Evolutionary conservation across 129 eudicot genomes (phyloP).

Genomic region (Tanacetum coccineum): DNA sequence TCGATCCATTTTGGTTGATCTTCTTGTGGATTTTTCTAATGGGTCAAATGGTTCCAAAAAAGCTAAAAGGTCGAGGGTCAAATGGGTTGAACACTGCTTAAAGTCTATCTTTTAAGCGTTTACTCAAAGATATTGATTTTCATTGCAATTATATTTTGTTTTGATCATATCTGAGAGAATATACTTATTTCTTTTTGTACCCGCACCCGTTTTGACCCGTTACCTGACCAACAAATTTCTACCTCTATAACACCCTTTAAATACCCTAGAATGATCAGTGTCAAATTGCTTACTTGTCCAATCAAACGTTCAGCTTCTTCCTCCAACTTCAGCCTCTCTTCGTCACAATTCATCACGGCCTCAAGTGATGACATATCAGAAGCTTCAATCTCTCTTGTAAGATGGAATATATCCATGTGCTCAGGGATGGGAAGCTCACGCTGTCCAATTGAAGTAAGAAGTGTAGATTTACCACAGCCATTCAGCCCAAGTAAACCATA

Average conservation of each 20-base stretch:
- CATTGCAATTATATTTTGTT: too few species aligned
- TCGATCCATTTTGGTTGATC: too few species aligned
- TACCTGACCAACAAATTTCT: not conserved
- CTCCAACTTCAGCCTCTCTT: constrained; percentile 76
- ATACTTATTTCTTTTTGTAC: not conserved
- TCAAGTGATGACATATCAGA: constrained; percentile 95
- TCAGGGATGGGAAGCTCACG: constrained; percentile 94
- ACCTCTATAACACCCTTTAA: not conserved
- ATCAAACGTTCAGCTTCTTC: constrained; percentile 70
- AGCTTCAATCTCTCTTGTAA: constrained; percentile 87
- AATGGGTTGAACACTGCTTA: too few species aligned
- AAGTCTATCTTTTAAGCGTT: too few species aligned
- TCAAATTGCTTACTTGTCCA: constrained; percentile 40
- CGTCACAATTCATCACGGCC: constrained; percentile 95
- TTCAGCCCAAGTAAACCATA: constrained; percentile 92
- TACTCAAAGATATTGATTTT: too few species aligned
- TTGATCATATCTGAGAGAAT: too few species aligned
- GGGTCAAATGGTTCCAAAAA: too few species aligned
- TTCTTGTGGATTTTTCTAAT: too few species aligned
- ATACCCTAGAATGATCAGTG: not conserved
- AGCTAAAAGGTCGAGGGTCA: too few species aligned
- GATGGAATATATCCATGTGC: constrained; percentile 96
- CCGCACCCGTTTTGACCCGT: not conserved
- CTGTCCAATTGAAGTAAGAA: constrained; percentile 69
- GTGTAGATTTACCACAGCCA: constrained; percentile 96